phyloP scores from a whole-genome alignment of 768 basidiomycete species.

The Tephrocybe sp. region DNA sequence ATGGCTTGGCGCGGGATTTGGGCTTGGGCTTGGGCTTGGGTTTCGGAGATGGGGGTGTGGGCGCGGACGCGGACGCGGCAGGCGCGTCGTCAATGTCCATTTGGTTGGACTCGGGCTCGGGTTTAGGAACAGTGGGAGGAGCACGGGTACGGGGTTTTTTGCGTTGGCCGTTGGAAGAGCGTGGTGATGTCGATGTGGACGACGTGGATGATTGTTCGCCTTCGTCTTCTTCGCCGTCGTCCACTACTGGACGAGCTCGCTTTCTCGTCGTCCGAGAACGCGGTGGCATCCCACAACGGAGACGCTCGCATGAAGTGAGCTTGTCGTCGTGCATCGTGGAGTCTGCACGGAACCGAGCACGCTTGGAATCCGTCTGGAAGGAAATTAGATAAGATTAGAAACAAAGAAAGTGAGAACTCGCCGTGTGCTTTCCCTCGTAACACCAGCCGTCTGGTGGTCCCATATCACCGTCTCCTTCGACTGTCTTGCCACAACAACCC shows the following conservation, averaged over 20 bases:
- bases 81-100: constrained; percentile 21
- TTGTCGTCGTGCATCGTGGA: constrained; percentile 69
- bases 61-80: background rate
- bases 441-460: constrained; percentile 89
- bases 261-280: constrained; percentile 28
- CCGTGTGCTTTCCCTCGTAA: constrained; percentile 81
- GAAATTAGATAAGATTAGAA: constrained; percentile 6
- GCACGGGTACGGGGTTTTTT: constrained; percentile 19
- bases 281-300: constrained; percentile 53
- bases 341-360: constrained; percentile 79
- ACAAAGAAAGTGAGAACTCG: constrained; percentile 30
- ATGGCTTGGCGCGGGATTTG: constrained; percentile 7
- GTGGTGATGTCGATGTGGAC: constrained; percentile 17
- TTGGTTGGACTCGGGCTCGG: constrained; percentile 2
- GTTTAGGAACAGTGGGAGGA: background rate
- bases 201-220: constrained; percentile 10
- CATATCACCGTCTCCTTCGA: constrained; percentile 76
- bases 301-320: constrained; percentile 55
- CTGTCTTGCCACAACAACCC: constrained; percentile 72
- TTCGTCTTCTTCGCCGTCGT: constrained; percentile 15
- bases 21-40: constrained; percentile 19
- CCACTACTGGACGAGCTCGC: constrained; percentile 21
- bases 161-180: constrained; percentile 25
- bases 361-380: constrained; percentile 64
- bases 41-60: constrained; percentile 17